Percentiles rank a stretch among this genome's conserved stretches.
Evolutionary conservation across 495 filamentous ascomycete species (phyloP).

Genomic region (Podospora australis): DNA sequence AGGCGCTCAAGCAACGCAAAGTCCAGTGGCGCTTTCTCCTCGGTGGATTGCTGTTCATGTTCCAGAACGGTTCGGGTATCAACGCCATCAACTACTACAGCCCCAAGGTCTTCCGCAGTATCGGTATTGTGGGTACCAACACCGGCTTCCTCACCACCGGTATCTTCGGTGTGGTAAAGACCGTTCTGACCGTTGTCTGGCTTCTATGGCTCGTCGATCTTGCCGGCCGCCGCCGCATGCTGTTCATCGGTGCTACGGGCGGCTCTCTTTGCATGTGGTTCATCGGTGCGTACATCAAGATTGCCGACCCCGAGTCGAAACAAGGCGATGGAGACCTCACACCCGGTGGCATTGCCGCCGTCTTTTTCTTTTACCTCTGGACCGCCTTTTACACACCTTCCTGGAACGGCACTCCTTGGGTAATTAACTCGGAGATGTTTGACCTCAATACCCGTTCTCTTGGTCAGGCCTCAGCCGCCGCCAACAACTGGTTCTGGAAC

Average conservation of each 20-base stretch:
- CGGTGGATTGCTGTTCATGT: slow-evolving; percentile 58
- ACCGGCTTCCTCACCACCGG: slow-evolving; percentile 46
- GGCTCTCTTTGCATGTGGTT: slow-evolving; percentile 54
- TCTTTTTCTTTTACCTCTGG: slow-evolving; percentile 79
- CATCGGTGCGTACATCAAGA: slow-evolving; percentile 46
- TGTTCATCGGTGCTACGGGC: slow-evolving; percentile 49
- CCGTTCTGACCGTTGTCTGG: slow-evolving; percentile 54
- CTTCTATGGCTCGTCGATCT: slow-evolving; percentile 50
- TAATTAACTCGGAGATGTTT: slow-evolving; percentile 59
- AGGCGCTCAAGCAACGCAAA: slow-evolving; percentile 41
- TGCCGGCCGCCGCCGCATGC: slow-evolving; percentile 44
- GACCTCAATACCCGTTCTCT: slow-evolving; percentile 57
- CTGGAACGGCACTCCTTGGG: slow-evolving; percentile 70
- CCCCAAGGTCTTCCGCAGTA: slow-evolving; percentile 53
- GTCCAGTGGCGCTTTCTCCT: slow-evolving; percentile 60
- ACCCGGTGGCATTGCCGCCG: slow-evolving; percentile 57
- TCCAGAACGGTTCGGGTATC: slow-evolving; percentile 60
- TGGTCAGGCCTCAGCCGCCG: slow-evolving; percentile 61
- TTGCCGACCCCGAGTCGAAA: slow-evolving; percentile 45
- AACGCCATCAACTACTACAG: slow-evolving; percentile 65
- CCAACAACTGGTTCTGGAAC: slow-evolving; percentile 72
- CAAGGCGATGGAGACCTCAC: slow-evolving; percentile 30
- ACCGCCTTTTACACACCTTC: slow-evolving; percentile 70
- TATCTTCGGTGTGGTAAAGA: slow-evolving; percentile 50
- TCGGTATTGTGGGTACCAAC: slow-evolving; percentile 49